Evolutionary conservation across 176 grass and related monocot genomes (phyloP), one percentile per base, ranked within the genome.

Genomic region (Musa acuminata): DNA sequence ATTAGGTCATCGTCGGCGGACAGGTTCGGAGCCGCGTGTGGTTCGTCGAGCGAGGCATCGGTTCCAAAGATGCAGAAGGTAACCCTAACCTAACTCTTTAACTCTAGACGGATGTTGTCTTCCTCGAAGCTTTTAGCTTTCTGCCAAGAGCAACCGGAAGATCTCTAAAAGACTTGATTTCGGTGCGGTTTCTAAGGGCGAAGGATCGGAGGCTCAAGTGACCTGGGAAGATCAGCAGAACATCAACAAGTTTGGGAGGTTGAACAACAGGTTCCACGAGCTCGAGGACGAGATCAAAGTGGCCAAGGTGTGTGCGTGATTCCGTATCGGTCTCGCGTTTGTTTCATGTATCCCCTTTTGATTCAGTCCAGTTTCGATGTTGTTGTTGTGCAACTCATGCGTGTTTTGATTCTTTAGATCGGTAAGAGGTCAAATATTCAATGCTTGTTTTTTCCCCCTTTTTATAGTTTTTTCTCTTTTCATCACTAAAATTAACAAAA

Each of bases 201-300:
- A 89, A n/a, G 88, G 90, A 63, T 77, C 90, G 82, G 95, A 98
- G 85, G 84, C 90, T 51, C 95, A 93, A 72, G 95, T 98, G 64
- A 98, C 95, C 25, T 98, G 95, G 95, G 95, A 98, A 48, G 95
- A 98, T 85, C 95, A 98, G 86, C 90, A 98, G 80, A 98, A 94
- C 76, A 98, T 93, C 78, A 98, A 98, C 84, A 82, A 83, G 35
- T 99, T 99, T 43, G 96, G 96, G 55, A 87, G 96, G 64, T 84
- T 99, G 83, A 99, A 99, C 86, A 99, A 91, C 78, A 84, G 91
- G 65, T 84, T 89, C 64, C 91, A 99, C 53, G 96, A 99, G 79
- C 88, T 91, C 57, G 69, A 87, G 58, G 90, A 94, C 24, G 94
- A 98, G 82, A 93, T 98, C 78, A 94, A 90, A 80, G 77, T 98